phyloP scores from a whole-genome alignment of 2,329 filamentous ascomycete genomes.

The Monosporascus cannonballus region DNA sequence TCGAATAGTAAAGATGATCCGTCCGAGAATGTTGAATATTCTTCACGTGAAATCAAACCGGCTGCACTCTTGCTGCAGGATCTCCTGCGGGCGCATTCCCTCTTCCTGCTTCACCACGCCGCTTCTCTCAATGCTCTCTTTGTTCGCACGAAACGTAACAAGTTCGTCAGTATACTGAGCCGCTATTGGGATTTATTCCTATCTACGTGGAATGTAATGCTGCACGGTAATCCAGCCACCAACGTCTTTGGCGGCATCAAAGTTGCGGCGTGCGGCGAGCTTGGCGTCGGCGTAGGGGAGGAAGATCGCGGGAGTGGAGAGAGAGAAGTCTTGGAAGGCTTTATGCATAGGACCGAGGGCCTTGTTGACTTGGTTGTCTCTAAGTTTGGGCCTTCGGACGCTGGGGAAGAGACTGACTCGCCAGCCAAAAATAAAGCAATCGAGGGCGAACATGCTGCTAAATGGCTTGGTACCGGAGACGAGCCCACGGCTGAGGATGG shows the following conservation, averaged over 20 bases:
- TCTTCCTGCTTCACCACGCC: slow-evolving; percentile 85
- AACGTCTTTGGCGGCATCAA: slow-evolving; percentile 80
- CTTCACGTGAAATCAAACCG: slow-evolving; percentile 83
- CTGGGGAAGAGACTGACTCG: slow-evolving; percentile 23
- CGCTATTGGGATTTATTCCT: slow-evolving; percentile 73
- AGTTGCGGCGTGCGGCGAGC: slow-evolving; percentile 80
- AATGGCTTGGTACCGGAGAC: slow-evolving; percentile 70
- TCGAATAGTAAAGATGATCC: slow-evolving; percentile 30
- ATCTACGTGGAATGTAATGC: slow-evolving; percentile 77
- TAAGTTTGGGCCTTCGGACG: slow-evolving; percentile 58
- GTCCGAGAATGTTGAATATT: slow-evolving; percentile 64
- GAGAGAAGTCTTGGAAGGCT: slow-evolving; percentile 86
- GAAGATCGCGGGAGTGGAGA: slow-evolving; percentile 93
- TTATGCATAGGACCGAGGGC: slow-evolving; percentile 72
- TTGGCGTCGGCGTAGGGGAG: slow-evolving; percentile 90
- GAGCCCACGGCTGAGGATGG: slow-evolving; percentile 70
- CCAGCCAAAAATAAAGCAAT: slow-evolving; percentile 19
- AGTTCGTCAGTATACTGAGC: slow-evolving; percentile 67
- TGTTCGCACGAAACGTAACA: slow-evolving; percentile 54
- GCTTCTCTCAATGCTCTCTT: slow-evolving; percentile 67
- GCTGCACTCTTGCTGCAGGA: slow-evolving; percentile 72
- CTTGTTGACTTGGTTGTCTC: slow-evolving; percentile 84
- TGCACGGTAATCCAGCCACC: slow-evolving; percentile 81
- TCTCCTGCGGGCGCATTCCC: slow-evolving; percentile 71
- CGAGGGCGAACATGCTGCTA: slow-evolving; percentile 21